These are phyloP conservation scores for Bacterosira constricta DNA, from an alignment of 108 stramenopile genomes.

Conservation along the genomic window DNA sequence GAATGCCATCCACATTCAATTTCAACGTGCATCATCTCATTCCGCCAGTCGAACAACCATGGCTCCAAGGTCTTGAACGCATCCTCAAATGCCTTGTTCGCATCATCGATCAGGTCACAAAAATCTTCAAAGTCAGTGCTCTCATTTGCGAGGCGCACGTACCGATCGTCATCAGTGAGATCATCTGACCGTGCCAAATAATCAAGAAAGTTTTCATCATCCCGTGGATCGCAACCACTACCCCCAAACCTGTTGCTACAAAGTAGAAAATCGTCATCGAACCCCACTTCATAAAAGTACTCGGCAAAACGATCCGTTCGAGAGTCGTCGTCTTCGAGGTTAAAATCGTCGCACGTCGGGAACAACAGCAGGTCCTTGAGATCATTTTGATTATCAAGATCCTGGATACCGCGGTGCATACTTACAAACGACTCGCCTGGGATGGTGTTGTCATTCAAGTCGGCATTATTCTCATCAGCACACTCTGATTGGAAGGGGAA, in stretches of 20 bases:
- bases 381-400: conserved; percentile 24
- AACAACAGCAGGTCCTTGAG: conserved; percentile 4
- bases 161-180: conserved; percentile 15
- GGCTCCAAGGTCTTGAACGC: conserved; percentile 22
- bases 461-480: conserved; percentile 4
- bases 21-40: conserved; percentile 27
- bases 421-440: conserved; percentile 27
- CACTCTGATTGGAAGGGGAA: conserved; percentile 18
- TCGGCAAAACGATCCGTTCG: conserved; percentile 10
- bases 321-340: neutral
- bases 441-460: conserved; percentile 16
- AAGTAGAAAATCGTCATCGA: conserved; percentile 31
- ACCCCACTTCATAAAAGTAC: conserved; percentile 20
- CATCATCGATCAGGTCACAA: conserved; percentile 15
- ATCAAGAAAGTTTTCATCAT: conserved; percentile 27
- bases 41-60: conserved; percentile 32
- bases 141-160: conserved; percentile 14
- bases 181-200: neutral
- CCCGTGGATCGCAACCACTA: conserved; percentile 6
- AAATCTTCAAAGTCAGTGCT: conserved; percentile 43
- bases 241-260: neutral
- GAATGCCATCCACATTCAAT: conserved; percentile 11
- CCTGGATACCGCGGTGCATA: conserved; percentile 41
- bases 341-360: conserved; percentile 13
- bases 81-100: conserved; percentile 10